A percentile compares a stretch with the other conserved stretches of the same genome.
These are phyloP conservation scores for Gonapodya prolifera DNA, from an alignment of 192 early-diverging fungal species.

Conservation along the genomic window DNA sequence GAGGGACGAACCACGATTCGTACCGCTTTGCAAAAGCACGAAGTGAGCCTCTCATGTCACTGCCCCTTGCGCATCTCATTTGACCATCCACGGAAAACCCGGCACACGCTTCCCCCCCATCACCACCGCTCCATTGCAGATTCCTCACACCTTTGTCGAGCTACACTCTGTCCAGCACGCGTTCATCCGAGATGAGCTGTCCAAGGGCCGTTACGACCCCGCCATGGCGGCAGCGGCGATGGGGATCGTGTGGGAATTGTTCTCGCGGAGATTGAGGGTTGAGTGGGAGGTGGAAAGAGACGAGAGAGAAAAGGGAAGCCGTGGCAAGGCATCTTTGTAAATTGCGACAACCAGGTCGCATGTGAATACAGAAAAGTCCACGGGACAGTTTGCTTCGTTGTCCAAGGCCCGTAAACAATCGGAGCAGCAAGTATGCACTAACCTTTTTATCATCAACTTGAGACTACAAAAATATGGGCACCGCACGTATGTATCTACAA, in stretches of 20 bases:
- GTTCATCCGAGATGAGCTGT: constrained; percentile 50
- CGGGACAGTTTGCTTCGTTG: too few species aligned
- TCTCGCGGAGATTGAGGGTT: constrained; percentile 30
- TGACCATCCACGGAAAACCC: too few species aligned
- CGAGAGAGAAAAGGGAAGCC: too few species aligned
- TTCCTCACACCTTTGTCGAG: constrained; percentile 42
- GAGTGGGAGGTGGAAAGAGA: background rate
- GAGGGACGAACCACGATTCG: constrained; percentile 41
- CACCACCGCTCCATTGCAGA: too few species aligned
- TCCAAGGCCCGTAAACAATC: too few species aligned
- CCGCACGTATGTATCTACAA: too few species aligned
- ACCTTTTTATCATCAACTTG: too few species aligned
- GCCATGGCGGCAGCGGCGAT: constrained; percentile 43
- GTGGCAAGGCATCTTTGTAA: background rate
- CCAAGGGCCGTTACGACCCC: constrained; percentile 52
- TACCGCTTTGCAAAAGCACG: constrained; percentile 30
- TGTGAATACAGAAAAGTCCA: background rate
- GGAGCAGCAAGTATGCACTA: too few species aligned
- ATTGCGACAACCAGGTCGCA: background rate
- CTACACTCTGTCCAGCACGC: constrained; percentile 48
- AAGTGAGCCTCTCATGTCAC: background rate
- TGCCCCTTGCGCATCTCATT: too few species aligned
- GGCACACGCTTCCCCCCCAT: too few species aligned
- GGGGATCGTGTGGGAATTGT: constrained; percentile 40
- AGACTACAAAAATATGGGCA: too few species aligned